These are phyloP conservation scores for Pelargonium fulgidum DNA, from an alignment of 441 rosid genomes.

Conservation along the genomic window DNA sequence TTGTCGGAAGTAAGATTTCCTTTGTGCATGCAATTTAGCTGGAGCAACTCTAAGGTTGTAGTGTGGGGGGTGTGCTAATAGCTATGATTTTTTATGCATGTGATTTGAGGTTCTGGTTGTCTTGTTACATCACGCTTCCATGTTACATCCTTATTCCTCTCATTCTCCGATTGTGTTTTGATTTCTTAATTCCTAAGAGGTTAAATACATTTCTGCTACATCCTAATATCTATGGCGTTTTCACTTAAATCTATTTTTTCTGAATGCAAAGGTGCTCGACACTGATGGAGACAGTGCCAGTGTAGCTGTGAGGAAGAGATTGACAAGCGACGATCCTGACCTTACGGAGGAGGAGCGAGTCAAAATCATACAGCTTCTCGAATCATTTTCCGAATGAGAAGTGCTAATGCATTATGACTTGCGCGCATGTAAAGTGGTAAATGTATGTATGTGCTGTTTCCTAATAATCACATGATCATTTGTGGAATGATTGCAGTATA, in stretches of 20 bases:
- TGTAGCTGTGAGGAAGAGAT: slow-evolving; percentile 42
- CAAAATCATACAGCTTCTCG: slow-evolving; percentile 51
- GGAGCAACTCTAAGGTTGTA: neutral
- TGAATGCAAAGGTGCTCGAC: slow-evolving; percentile 41
- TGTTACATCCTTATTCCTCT: neutral
- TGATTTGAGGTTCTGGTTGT: neutral
- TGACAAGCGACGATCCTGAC: slow-evolving; percentile 54
- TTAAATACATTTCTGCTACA: neutral
- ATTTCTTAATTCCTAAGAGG: neutral
- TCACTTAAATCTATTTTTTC: neutral
- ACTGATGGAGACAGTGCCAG: slow-evolving; percentile 34
- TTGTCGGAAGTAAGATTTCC: neutral
- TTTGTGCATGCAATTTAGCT: neutral
- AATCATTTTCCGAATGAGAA: slow-evolving; percentile 35
- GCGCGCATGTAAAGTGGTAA: neutral
- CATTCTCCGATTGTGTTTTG: neutral
- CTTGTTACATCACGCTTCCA: neutral
- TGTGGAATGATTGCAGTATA: slow-evolving; percentile 3
- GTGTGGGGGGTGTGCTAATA: neutral
- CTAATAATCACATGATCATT: neutral
- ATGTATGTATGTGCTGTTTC: neutral
- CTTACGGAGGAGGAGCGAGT: slow-evolving; percentile 49
- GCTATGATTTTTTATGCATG: neutral
- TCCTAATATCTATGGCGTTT: neutral
- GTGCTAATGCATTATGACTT: too few species aligned